These are phyloP conservation scores for Cercospora canescens DNA, from an alignment of 2,329 filamentous ascomycete genomes.

Conservation along the genomic window DNA sequence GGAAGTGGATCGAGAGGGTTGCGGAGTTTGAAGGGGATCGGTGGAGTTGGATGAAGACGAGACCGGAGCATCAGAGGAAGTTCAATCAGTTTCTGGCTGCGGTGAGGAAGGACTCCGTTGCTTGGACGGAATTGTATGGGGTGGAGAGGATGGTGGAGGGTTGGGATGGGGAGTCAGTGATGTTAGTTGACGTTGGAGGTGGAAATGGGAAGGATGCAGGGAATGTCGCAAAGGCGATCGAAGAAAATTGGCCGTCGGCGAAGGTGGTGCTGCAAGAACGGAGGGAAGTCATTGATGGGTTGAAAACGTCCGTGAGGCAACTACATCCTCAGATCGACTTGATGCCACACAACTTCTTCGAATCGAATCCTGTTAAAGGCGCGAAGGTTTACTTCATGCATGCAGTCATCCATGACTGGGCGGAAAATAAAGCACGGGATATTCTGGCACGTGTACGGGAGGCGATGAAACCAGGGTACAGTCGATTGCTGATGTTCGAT, in stretches of 20 bases:
- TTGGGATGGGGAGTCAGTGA: slow-evolving; percentile 13
- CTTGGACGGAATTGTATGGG: slow-evolving; percentile 14
- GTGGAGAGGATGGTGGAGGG: slow-evolving; percentile 3
- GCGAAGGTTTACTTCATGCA: slow-evolving; percentile 35
- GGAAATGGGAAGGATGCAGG: slow-evolving; percentile 23
- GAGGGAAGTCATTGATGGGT: slow-evolving; percentile 2
- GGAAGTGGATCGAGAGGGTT: slow-evolving; percentile 13
- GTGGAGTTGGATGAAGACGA: slow-evolving; percentile 10
- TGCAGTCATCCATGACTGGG: slow-evolving; percentile 29
- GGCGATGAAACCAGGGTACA: slow-evolving; percentile 29
- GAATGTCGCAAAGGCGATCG: neutral
- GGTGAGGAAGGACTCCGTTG: slow-evolving; percentile 2
- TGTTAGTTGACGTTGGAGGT: slow-evolving; percentile 30
- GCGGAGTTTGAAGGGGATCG: slow-evolving; percentile 9
- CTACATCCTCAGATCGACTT: slow-evolving; percentile 7
- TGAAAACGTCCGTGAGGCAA: neutral
- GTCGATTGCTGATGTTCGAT: slow-evolving; percentile 30
- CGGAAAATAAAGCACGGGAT: slow-evolving; percentile 19
- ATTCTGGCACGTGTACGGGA: slow-evolving; percentile 24
- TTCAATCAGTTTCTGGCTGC: slow-evolving; percentile 19
- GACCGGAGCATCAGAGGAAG: slow-evolving; percentile 2
- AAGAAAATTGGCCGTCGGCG: neutral
- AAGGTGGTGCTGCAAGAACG: slow-evolving; percentile 14
- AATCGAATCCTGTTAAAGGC: slow-evolving; percentile 18
- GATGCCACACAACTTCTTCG: slow-evolving; percentile 24